Base-by-base conservation (phyloP, 306 rosid genomes). In the Lotus japonicus region DNA sequence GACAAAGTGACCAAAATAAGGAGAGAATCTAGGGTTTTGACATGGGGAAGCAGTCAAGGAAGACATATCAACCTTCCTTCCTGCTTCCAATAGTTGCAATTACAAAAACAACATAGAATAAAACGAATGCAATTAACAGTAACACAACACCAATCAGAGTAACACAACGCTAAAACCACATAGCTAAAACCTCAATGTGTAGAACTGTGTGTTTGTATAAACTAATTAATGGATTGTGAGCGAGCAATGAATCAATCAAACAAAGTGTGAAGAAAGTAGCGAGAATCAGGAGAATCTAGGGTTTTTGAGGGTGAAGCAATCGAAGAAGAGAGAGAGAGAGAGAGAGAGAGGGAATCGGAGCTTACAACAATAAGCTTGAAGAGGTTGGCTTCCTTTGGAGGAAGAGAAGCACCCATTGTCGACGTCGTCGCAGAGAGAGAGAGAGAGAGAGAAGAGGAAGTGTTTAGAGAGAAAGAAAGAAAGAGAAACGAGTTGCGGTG, bases 321-420 rank as follows among this genome's bases (percentile, higher is more conserved):
- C 11, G 18, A 45, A 49, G 53, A 48, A 71, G 67, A 31, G 54
- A 23, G 58, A 33, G 58, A 64, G 1, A 1, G 28, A 46, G 63
- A 46, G 46, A 10, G 51, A 31, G 33, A 19, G 5, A 52, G 28
- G 33, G 41, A 71, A 80, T 71, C 65, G 80, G 77, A 69, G 81
- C 89, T 89, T 89, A 81, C 98, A 62, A 92, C 98, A 81, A 92
- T 88, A 86, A 90, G 97, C 84, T 92, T 92, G 96, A 92, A 92
- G 85, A 92, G 97, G 83, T 88, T 92, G 71, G 96, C 90, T 86
- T 92, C 98, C 54, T 82, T 92, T 26, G 94, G 79, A 9, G 97
- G 98, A 38, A 92, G 92, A 26, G 97, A 83, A 74, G 94, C 97
- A 49, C 96, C 98, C 98, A 92, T 92, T 82, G 84, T 60, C 3